These are phyloP conservation scores for Saccharomyces pastorianus DNA, from an alignment of 1,139 yeast species.

Conservation along the genomic window DNA sequence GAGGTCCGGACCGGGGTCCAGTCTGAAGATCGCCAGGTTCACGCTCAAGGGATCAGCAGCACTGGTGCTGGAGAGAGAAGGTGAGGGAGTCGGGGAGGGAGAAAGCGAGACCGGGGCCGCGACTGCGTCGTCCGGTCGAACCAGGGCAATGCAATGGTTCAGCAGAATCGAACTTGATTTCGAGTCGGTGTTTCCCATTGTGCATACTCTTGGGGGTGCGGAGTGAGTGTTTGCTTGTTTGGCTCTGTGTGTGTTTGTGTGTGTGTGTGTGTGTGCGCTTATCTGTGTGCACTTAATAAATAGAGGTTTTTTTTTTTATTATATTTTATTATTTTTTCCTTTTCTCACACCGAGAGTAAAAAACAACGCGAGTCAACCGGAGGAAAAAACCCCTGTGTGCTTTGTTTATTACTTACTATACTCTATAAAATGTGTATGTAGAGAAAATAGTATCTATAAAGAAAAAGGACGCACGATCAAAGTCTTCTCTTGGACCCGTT, in stretches of 20 bases:
- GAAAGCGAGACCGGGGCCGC: neutral
- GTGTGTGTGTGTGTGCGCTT: neutral
- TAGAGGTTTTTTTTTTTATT: neutral
- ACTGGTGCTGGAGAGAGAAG: neutral
- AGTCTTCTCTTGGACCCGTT: constrained; percentile 14
- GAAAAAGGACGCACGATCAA: neutral
- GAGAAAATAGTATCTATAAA: too few relatives aligned
- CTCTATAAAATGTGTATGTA: too few relatives aligned
- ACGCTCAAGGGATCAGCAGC: neutral
- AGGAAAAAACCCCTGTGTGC: too few relatives aligned
- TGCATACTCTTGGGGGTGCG: neutral
- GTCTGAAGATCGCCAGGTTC: neutral
- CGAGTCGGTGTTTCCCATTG: constrained; percentile 70
- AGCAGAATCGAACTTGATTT: constrained; percentile 43
- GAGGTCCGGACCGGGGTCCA: neutral
- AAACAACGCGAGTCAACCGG: neutral
- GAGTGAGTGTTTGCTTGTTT: neutral
- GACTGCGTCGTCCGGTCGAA: constrained; percentile 37
- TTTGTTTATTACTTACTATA: too few relatives aligned
- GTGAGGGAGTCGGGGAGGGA: neutral
- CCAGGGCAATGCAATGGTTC: constrained; percentile 54
- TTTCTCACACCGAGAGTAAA: neutral
- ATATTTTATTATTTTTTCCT: too few relatives aligned
- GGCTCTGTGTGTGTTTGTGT: neutral
- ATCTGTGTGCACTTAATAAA: neutral